These are phyloP conservation scores for Komagataella pastoris DNA, from an alignment of 805 yeast genomes.

Conservation along the genomic window DNA sequence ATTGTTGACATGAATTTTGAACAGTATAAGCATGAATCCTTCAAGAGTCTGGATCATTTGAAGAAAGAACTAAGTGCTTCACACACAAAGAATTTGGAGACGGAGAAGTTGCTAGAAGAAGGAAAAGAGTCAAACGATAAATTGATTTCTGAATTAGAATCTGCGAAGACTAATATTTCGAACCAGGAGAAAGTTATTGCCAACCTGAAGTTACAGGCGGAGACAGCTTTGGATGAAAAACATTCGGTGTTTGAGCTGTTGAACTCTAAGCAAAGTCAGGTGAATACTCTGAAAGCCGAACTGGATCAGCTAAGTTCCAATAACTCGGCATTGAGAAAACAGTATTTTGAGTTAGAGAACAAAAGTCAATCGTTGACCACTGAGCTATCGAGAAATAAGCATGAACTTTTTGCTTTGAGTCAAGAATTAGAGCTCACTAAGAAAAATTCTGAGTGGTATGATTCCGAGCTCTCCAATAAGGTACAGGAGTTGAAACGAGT, in stretches of 20 bases:
- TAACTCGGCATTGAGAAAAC: conserved; percentile 27
- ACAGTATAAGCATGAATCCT: conserved; percentile 20
- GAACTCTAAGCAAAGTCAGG: conserved; percentile 22
- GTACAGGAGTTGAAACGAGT: conserved; percentile 14
- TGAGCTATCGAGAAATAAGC: conserved; percentile 13
- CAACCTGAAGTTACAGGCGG: conserved; percentile 3
- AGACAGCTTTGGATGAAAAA: conserved; percentile 10
- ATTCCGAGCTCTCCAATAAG: conserved; percentile 18
- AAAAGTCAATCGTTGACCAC: conserved; percentile 10
- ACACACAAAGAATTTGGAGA: conserved; percentile 9
- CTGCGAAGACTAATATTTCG: conserved; percentile 4
- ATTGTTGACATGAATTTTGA: conserved; percentile 25
- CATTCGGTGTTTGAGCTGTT: conserved; percentile 19
- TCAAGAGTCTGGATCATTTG: conserved; percentile 18
- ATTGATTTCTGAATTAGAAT: conserved; percentile 3
- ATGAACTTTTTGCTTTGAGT: conserved; percentile 12
- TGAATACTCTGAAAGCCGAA: conserved; percentile 24
- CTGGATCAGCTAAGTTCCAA: conserved; percentile 23
- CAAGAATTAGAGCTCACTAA: conserved; percentile 18
- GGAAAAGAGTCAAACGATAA: conserved; percentile 10
- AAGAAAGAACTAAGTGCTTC: conserved; percentile 14
- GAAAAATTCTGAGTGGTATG: conserved; percentile 20
- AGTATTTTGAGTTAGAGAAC: conserved; percentile 19
- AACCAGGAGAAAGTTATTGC: conserved; percentile 4
- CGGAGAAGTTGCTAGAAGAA: conserved; percentile 11